Base-by-base conservation (phyloP, 305 asterid species). In the Nicotiana rustica region DNA sequence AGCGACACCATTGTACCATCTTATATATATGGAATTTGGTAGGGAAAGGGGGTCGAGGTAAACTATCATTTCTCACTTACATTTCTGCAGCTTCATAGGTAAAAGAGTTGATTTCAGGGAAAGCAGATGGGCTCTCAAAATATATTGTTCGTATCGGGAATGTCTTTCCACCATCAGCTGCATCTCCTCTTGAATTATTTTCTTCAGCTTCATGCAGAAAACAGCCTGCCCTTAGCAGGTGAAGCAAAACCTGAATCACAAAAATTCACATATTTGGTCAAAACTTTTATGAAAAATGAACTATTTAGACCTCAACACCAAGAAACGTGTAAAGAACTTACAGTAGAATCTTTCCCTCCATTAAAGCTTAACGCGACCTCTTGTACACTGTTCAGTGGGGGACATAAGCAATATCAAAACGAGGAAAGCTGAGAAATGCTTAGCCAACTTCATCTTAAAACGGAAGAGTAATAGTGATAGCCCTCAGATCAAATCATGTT, bases 311-410 rank as follows among this genome's bases (percentile, higher is more conserved):
- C 71, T 31, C 70, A 41, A 79, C 21, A 21, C 47, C 41, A 21
- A 62, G 61, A 79, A 35, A 55, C 36, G 13, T 25, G 15, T 31
- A 84, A 41, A 66, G 75, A 85, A 86, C 99, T 88, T 88, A 93
- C 97, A 59, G 99, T 95, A 44, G 99, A 95, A 91, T 93, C 98
- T 86, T 95, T 95, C 86, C 99, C 99, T 56, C 98, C 99, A 73
- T 95, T 95, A 86, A 95, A 95, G 94, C 99, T 95, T 86, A 95
- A 88, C 29, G 97, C 99, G 81, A 95, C 94, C 89, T 92, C 98
- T 87, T 92, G 95, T 71, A 91, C 83, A 79, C 99, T 95, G 97
- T 66, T 66, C 66, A 77, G 15, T 29, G 80, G 55, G 19, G 62
- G 29, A 49, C 65, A 75, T 8, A 52, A 75, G 25, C 80, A 75